Conservation (phyloP, 2,329 filamentous ascomycete genomes). For the Exophiala xenobiotica region DNA sequence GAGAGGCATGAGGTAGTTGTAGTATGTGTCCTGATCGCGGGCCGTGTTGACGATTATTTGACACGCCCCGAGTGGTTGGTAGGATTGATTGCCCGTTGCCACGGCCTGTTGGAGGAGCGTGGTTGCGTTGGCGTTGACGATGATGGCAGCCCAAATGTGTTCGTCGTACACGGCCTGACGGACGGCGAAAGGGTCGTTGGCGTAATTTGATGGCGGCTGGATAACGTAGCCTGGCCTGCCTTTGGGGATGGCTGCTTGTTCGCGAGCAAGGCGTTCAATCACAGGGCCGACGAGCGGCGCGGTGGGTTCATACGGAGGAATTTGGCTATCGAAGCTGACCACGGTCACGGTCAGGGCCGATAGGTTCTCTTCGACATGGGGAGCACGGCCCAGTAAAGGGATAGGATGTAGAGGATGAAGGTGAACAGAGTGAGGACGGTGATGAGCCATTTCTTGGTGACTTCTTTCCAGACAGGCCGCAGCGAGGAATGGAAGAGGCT, state of each 20-base stretch:
- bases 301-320: slow-evolving; percentile 50
- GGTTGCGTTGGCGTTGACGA: slow-evolving; percentile 64
- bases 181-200: slow-evolving; percentile 57
- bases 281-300: slow-evolving; percentile 58
- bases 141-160: slow-evolving; percentile 60
- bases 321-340: slow-evolving; percentile 62
- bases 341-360: slow-evolving; percentile 55
- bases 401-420: slow-evolving; percentile 58
- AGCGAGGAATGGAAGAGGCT: slow-evolving; percentile 35
- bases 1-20: slow-evolving; percentile 54
- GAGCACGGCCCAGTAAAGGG: slow-evolving; percentile 62
- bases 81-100: slow-evolving; percentile 55
- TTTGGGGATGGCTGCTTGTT: slow-evolving; percentile 42
- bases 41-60: slow-evolving; percentile 58
- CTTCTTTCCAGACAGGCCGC: slow-evolving; percentile 18
- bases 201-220: slow-evolving; percentile 51
- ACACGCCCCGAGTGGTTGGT: slow-evolving; percentile 59
- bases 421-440: slow-evolving; percentile 52
- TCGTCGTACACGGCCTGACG: slow-evolving; percentile 60
- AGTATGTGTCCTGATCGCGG: slow-evolving; percentile 56
- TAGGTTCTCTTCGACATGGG: slow-evolving; percentile 51
- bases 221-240: slow-evolving; percentile 50
- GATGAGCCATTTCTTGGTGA: slow-evolving; percentile 9
- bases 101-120: slow-evolving; percentile 57
- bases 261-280: slow-evolving; percentile 42